Base-by-base conservation (phyloP, 1,139 yeast species). In the Diutina sp. region DNA sequence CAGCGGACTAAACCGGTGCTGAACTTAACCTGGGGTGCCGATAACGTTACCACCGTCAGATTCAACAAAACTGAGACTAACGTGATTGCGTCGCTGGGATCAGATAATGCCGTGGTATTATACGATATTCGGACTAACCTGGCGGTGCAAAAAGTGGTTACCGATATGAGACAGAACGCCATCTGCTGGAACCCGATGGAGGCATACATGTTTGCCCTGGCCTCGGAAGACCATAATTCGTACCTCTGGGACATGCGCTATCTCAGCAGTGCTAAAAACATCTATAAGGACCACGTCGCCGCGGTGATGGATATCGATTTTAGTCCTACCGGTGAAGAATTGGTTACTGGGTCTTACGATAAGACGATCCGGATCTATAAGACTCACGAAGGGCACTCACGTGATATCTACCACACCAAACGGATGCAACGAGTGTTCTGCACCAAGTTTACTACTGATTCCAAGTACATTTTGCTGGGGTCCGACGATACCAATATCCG, bases 131-230 rank as follows among this genome's bases (percentile, higher is more conserved):
- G 99, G 64, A 90, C 97, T n/a, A 84, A 87, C 64, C 80, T 96
- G 1, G 97, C 99, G 12, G 83, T 95, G 2, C 98, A 95, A 68
- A 91, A 90, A 69, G 82, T 93, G 59, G 88, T 87, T 53, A 89
- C 96, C 35, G 76, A 83, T 35, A 76, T 93, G 78, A 79, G 95
- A 65, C 88, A 95, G 29, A 95, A 95, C 69, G 79, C 95, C 53
- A 77, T 95, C 41, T 79, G 91, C 57, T 95, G 98, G 98, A 93
- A 95, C 70, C 99, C 99, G 4, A 89, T 93, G 87, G 98, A 93
- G 70, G 96, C 99, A 1, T 93, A 83, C 72, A 84, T 87, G 66
- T 91, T 95, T 72, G 98, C 93, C 21, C 83, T 89, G 55, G 99
- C 90, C 1, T 83, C 83, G 66, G 99, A 95, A 72, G 99, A 95